Conservation (phyloP, 257 asterid genomes). For the Fraxinus quadrangulata region DNA sequence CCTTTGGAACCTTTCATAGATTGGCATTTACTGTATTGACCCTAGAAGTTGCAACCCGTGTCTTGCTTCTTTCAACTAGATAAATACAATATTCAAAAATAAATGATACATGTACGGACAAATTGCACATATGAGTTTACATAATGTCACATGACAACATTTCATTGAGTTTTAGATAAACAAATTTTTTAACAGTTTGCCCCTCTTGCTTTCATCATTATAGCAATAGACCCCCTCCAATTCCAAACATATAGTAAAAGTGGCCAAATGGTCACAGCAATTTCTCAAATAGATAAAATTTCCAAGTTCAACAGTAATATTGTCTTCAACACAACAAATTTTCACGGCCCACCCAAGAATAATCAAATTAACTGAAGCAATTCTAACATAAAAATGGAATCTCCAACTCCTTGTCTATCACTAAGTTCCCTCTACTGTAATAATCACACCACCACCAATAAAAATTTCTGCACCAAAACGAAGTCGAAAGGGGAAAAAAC, state of each 20-base stretch:
- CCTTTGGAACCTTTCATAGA: slow-evolving; percentile 56
- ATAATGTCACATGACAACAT: too few relatives aligned
- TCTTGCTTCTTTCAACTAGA: slow-evolving; percentile 62
- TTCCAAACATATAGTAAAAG: slow-evolving; percentile 28
- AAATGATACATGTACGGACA: too few relatives aligned
- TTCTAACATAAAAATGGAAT: slow-evolving; percentile 21
- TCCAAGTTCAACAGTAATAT: slow-evolving; percentile 20
- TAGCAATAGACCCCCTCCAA: slow-evolving; percentile 7
- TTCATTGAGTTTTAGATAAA: too few relatives aligned
- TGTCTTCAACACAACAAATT: slow-evolving; percentile 34
- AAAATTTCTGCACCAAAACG: slow-evolving; percentile 31
- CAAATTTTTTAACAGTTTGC: too few relatives aligned
- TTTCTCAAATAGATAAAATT: slow-evolving; percentile 40
- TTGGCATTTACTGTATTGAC: slow-evolving; percentile 46
- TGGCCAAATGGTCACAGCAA: slow-evolving; percentile 33
- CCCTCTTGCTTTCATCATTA: too few relatives aligned
- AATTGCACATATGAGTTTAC: too few relatives aligned
- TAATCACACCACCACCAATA: slow-evolving; percentile 33
- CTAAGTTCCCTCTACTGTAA: slow-evolving; percentile 40
- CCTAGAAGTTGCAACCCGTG: slow-evolving; percentile 45
- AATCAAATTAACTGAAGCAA: slow-evolving; percentile 34
- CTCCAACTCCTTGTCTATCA: slow-evolving; percentile 27
- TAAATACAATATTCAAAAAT: not conserved
- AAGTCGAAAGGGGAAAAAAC: slow-evolving; percentile 9
- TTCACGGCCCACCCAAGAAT: slow-evolving; percentile 42